A percentile compares a stretch with the other conserved stretches of the same genome.
These are phyloP conservation scores for Capronia coronata DNA, from an alignment of 2,329 filamentous ascomycete genomes.

Conservation along the genomic window DNA sequence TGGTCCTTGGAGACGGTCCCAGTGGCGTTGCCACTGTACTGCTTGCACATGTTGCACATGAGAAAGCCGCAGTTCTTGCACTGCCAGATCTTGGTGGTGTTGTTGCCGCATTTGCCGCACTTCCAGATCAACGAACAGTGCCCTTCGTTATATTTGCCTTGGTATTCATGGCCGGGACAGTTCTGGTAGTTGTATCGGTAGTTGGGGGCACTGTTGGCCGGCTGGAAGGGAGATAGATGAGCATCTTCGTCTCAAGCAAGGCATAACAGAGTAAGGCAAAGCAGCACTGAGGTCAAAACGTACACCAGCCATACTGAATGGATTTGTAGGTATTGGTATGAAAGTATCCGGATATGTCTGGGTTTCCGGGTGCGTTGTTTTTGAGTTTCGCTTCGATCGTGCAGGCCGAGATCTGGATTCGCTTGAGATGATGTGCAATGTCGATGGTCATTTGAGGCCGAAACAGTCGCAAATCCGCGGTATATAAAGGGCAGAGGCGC, in stretches of 20 bases:
- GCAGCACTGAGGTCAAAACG: not conserved
- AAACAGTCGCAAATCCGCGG: too few relatives aligned
- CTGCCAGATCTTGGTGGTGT: not conserved
- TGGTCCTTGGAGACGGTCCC: not conserved
- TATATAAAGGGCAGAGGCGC: not conserved
- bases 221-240: not conserved
- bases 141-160: not conserved
- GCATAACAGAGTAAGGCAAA: not conserved
- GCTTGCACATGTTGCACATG: not conserved
- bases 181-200: slow-evolving; percentile 1
- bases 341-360: too few relatives aligned
- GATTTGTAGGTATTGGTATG: not conserved
- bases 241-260: not conserved
- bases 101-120: slow-evolving; percentile 1
- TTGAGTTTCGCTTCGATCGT: not conserved
- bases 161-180: not conserved
- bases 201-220: not conserved
- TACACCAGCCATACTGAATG: not conserved
- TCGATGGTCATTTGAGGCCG: too few relatives aligned
- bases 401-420: not conserved
- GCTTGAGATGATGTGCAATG: too few relatives aligned
- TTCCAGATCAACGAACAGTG: not conserved
- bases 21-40: not conserved
- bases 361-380: not conserved
- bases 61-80: not conserved